Base-by-base conservation (phyloP, 805 yeast genomes). In the Spencermartinsiella europaea region DNA sequence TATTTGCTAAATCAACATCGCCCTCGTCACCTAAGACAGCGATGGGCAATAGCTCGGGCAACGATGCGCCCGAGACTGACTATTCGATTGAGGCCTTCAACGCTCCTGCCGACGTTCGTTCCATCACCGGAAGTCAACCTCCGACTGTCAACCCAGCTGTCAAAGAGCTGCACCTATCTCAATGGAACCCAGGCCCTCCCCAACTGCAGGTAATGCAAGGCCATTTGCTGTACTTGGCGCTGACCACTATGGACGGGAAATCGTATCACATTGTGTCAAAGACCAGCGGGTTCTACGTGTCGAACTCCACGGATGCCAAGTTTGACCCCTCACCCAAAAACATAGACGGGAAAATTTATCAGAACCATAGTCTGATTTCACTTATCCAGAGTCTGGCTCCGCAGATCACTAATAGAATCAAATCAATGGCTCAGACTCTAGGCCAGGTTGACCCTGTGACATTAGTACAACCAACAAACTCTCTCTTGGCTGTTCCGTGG, bases 151-250 rank as follows among this genome's bases (percentile, higher is more conserved):
- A 46, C 21, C 61, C 70, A n/a, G 64, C 65, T 8, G 69, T 78
- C 15, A 72, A 74, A 45, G 84, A 91, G 5, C 67, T 93, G 50
- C 76, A 73, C 44, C 63, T 88, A 42, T 85, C 96, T 12, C 77
- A 79, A 45, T 91, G 96, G 93, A 82, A 85, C 53, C 96, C 97
- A 3, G 88, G 88, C 12, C 83, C 91, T 25, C 31, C 31, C 31
- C 70, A 82, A 15, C 67, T 71, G 43, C 78, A 75, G 61, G 76
- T 70, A 55, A 54, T 73, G 40, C 76, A 74, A 61, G 98, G 98
- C 21, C 95, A 90, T 60, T 71, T 90, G 56, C 70, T 84, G 48
- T 91, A 91, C 65, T 70, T 93, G 58, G 77, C 77, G 47, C 72
- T 80, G 36, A 82, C 79, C 57, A 85, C 96, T 40, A 70, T 85